phyloP scores from a whole-genome alignment of 345 rosid species.

The rapeseed (Brassica napus) region DNA sequence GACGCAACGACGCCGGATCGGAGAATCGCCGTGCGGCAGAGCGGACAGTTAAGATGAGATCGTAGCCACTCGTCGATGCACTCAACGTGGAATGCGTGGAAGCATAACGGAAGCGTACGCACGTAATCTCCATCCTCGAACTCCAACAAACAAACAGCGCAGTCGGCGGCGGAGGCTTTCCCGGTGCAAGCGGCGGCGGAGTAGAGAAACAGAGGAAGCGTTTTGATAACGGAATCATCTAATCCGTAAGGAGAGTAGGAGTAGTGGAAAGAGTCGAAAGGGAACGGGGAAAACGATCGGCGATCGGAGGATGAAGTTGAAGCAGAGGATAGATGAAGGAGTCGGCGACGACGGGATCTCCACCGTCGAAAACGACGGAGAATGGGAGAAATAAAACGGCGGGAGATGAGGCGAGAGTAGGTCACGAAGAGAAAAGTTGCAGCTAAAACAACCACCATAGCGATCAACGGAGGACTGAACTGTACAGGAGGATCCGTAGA shows the following conservation, averaged over 20 bases:
- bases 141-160: slow-evolving; percentile 88
- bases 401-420: slow-evolving; percentile 81
- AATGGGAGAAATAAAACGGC: slow-evolving; percentile 51
- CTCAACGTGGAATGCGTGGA: slow-evolving; percentile 91
- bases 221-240: slow-evolving; percentile 83
- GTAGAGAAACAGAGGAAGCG: slow-evolving; percentile 72
- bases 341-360: slow-evolving; percentile 51
- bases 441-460: slow-evolving; percentile 83
- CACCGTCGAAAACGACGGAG: slow-evolving; percentile 52
- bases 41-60: slow-evolving; percentile 88
- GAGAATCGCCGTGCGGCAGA: slow-evolving; percentile 80
- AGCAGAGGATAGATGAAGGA: slow-evolving; percentile 45
- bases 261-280: slow-evolving; percentile 53
- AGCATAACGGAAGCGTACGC: slow-evolving; percentile 78
- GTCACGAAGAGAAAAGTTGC: slow-evolving; percentile 73
- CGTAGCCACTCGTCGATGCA: slow-evolving; percentile 92
- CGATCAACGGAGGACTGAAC: slow-evolving; percentile 92
- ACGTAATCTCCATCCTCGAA: slow-evolving; percentile 81
- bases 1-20: slow-evolving; percentile 45
- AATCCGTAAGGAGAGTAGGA: slow-evolving; percentile 76
- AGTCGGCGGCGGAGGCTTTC: slow-evolving; percentile 36
- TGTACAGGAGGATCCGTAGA: slow-evolving; percentile 55
- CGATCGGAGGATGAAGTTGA: slow-evolving; percentile 50
- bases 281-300: slow-evolving; percentile 52
- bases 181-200: slow-evolving; percentile 31